These are phyloP conservation scores for Elongisporangium anandrum DNA, from an alignment of 352 stramenopile species.

Conservation along the genomic window DNA sequence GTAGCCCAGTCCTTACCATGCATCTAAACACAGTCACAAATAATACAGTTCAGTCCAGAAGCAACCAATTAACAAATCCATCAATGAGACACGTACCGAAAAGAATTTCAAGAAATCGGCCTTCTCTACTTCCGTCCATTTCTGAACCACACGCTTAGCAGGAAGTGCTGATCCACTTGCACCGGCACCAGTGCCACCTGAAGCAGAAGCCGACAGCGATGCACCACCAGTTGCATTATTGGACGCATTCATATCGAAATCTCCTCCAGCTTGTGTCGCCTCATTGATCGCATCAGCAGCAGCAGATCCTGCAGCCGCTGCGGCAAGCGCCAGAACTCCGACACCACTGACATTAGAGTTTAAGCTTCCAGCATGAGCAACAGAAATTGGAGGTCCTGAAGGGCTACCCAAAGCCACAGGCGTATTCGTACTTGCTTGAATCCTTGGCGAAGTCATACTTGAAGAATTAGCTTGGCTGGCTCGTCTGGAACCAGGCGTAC, in stretches of 20 bases:
- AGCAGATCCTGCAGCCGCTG: neutral
- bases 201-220: neutral
- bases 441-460: conserved; percentile 5
- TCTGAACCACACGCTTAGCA: conserved; percentile 82
- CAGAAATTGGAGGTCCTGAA: neutral
- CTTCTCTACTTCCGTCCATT: conserved; percentile 89
- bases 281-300: neutral
- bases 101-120: conserved; percentile 87
- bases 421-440: conserved; percentile 1
- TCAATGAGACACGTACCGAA: conserved; percentile 36
- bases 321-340: neutral
- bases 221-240: neutral
- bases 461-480: conserved; percentile 13
- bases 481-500: conserved; percentile 25
- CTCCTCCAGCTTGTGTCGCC: neutral
- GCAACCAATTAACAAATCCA: conserved; percentile 2
- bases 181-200: neutral
- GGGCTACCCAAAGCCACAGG: neutral
- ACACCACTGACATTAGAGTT: neutral
- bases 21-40: conserved; percentile 39
- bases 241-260: neutral
- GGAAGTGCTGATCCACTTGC: conserved; percentile 18
- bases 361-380: neutral
- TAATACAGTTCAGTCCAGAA: too few relatives aligned
- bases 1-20: conserved; percentile 87